Base-by-base conservation (phyloP, 2,329 filamentous ascomycete genomes). In the Sarocladium strictum region DNA sequence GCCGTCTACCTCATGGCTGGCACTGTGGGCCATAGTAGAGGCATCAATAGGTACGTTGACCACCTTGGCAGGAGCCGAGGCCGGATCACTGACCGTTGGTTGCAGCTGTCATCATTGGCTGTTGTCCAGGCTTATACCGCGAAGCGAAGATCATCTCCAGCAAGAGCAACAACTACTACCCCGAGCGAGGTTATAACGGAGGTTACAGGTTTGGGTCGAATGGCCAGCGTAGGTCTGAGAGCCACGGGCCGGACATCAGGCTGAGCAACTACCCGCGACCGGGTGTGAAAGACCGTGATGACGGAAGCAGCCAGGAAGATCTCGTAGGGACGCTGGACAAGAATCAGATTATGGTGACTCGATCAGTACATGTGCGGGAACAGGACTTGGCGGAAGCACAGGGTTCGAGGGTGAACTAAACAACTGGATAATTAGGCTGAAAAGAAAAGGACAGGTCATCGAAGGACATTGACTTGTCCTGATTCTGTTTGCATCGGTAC, bases 31-130 rank as follows among this genome's bases (percentile, higher is more conserved):
- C 3, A 56, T 58, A 7, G 55, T 58, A 9, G 57, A 58, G 38
- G 47, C 53, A 27, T 51, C 41, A 21, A 55, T 58, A 17, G 57
- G 55, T 56, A 53, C 17, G 35, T 38, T 38, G 35, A 23, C 32
- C 26, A 29, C 52, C 23, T 19, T 19, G 37, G 15, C 29, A 32
- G 7, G 6, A 32, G 29, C 29, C 6, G 33, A 10, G 11, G 10
- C 11, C 21, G 19, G 21, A 19, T 24, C 54, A 19, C n/a, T 2
- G 2, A 10, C 29, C 10, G 11, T 5, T 33, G 29, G 19, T 21
- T 21, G n/a, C 33, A 58, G 57, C 57, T 40, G 54, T 58, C 14
- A 53, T 58, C 23, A 56, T 58, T 27, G 57, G 56, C 1, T 55
- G 57, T 50, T 53, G 53, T 10, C 57, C 57, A n/a, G 57, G 55